Base-by-base conservation (phyloP, 768 basidiomycete species). In the Amanita brunnescens region DNA sequence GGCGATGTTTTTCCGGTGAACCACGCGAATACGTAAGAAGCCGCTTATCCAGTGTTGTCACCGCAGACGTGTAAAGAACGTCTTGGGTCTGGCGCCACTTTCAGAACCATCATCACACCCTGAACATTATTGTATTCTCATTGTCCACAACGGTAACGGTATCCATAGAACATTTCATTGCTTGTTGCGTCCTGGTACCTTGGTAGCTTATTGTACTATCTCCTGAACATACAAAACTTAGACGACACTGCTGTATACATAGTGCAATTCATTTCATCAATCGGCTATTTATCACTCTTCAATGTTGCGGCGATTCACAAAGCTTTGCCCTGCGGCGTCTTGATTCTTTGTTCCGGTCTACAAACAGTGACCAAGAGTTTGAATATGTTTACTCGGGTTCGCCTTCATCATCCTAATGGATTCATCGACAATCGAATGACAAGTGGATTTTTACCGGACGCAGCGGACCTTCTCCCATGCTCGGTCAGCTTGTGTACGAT, bases 21-120 rank as follows among this genome's bases (percentile, higher is more conserved):
- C 68, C 68, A 29, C 68, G 63, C 56, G 62, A 64, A 55, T 81
- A 81, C 55, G 71, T 75, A 56, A 76, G 72, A 57, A 81, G 80
- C 55, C 66, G 75, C 35, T 60, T 81, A 52, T 79, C 76, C 57
- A 71, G 67, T 55, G 72, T 73, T 57, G 67, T 79, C n/a, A 73
- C 66, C 32, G 67, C 74, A 35, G 78, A 78, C 18, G 65, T 65
- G 10, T 63, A 58, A 38, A 23, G 6, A 32, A 47, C 34, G 33
- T 46, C 9, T 33, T n/a, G n/a, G n/a, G n/a, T n/a, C n/a, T n/a
- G n/a, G 29, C 6, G 30, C 26, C 12, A 33, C 34, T n/a, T 38
- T 49, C 34, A 8, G 37, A 38, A 6, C 41, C 24, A 6, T 23
- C 24, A n/a, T 42, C 41, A 42, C 5, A 23, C 41, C 26, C 23